Evolutionary conservation across 1,139 yeast species (phyloP), one percentile per base, ranked within the genome.

Genomic region (Nakaseomyces bracarensis): DNA sequence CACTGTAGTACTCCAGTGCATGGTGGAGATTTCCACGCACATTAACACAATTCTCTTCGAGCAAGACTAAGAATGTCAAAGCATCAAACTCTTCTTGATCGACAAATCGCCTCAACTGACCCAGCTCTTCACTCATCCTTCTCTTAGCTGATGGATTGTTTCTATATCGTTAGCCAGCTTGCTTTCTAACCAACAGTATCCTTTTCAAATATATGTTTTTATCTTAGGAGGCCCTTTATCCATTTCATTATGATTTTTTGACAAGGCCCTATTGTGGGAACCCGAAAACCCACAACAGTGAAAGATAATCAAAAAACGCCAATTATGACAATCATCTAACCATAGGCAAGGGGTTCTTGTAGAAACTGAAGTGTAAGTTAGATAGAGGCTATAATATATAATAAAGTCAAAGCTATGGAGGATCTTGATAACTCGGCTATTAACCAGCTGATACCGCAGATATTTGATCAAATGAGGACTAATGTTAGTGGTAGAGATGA

Each of bases 401-500:
- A n/a, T n/a, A n/a, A n/a, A n/a, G n/a, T n/a, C n/a, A n/a, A n/a
- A n/a, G n/a, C n/a, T n/a, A 22, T 26, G 29, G 34, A 29, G 10
- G 13, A 14, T 13, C 39, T 51, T 43, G 53, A 51, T 30, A 40
- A 44, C 23, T 45, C 50, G 4, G 46, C 53, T 19, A 49, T 56
- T 22, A 50, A 56, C 30, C 47, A 52, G 43, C 47, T 57, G 31
- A 55, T 57, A 13, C 62, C 62, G 14, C 53, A 55, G 38, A 55
- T 57, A 36, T 57, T 57, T 42, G 58, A 54, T 36, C 55, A 55
- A 42, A 58, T 56, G 60, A 46, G 59, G 30, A 43, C 52, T 3
- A 55, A 53, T 39, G 44, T 55, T 33, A 49, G 39, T 3, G 6
- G n/a, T 14, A 13, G 16, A 3, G 30, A 18, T 9, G 30, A 23